Evolutionary conservation across 2,329 filamentous ascomycete genomes (phyloP).

Genomic region (Elsinoe arachidis): DNA sequence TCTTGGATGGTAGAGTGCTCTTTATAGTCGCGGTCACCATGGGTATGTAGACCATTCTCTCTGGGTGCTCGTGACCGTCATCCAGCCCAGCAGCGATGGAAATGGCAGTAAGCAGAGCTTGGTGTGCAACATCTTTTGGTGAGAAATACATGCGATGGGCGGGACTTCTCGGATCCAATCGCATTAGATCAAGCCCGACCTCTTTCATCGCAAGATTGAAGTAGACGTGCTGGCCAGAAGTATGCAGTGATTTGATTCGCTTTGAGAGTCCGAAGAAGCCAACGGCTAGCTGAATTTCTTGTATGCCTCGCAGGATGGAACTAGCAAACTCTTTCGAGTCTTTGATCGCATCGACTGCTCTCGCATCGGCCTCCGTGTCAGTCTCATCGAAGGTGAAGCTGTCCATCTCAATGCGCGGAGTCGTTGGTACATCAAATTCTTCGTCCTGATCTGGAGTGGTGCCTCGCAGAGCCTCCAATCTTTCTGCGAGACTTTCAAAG

Average conservation of each 20-base stretch:
- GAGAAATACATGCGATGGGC: constrained; percentile 99
- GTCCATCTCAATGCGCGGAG: neutral
- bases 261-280: constrained; percentile 84
- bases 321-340: constrained; percentile 89
- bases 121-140: constrained; percentile 83
- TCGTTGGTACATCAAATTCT: constrained; percentile 6
- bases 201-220: constrained; percentile 94
- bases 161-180: constrained; percentile 83
- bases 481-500: constrained; percentile 54
- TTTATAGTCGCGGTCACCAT: constrained; percentile 96
- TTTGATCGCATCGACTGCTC: constrained; percentile 72
- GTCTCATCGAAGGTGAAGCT: constrained; percentile 40
- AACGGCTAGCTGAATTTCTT: constrained; percentile 91
- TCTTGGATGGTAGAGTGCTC: constrained; percentile 90
- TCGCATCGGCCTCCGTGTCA: constrained; percentile 63
- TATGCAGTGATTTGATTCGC: constrained; percentile 59
- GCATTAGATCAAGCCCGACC: constrained; percentile 83
- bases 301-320: constrained; percentile 83
- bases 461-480: constrained; percentile 42
- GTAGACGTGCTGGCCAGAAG: constrained; percentile 61
- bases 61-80: constrained; percentile 75
- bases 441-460: constrained; percentile 16
- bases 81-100: constrained; percentile 88
- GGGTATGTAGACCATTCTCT: constrained; percentile 83
- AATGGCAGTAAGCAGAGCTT: constrained; percentile 83